These are phyloP conservation scores for Hypholoma fasciculare DNA, from an alignment of 768 basidiomycete species.

Conservation along the genomic window DNA sequence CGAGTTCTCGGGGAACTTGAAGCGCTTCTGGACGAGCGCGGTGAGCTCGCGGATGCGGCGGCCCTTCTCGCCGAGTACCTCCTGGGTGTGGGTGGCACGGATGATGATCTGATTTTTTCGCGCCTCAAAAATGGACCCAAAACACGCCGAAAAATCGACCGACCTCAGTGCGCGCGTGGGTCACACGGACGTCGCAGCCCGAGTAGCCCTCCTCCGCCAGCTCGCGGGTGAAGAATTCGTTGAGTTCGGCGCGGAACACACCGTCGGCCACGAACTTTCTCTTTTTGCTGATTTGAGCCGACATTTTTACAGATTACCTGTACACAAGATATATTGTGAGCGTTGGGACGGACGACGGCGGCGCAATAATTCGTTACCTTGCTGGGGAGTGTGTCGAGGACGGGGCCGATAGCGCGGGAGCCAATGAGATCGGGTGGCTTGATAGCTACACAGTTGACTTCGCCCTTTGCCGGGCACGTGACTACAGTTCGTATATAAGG, in stretches of 20 bases:
- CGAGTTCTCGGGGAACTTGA: constrained; percentile 99
- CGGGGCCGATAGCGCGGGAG: constrained; percentile 20
- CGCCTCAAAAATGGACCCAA: not conserved
- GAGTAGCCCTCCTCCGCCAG: constrained; percentile 99
- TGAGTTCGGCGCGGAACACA: constrained; percentile 98
- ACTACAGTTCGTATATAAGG: constrained; percentile 8
- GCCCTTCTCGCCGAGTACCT: constrained; percentile 98
- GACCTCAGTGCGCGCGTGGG: constrained; percentile 98
- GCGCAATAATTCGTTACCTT: constrained; percentile 24
- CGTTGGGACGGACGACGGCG: not conserved
- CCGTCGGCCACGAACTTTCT: constrained; percentile 98
- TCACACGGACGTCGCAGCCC: constrained; percentile 99
- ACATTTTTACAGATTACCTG: constrained; percentile 50
- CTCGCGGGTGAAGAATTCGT: constrained; percentile 98
- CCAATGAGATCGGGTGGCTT: constrained; percentile 28
- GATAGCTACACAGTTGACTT: constrained; percentile 30
- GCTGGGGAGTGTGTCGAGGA: constrained; percentile 26
- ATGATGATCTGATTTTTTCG: constrained; percentile 81
- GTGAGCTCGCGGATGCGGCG: constrained; percentile 99
- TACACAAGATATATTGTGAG: not conserved
- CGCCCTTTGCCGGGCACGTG: constrained; percentile 30
- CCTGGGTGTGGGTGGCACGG: constrained; percentile 98
- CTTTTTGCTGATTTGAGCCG: constrained; percentile 93
- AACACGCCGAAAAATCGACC: constrained; percentile 1
- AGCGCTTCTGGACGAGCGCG: constrained; percentile 96